These are phyloP conservation scores for Diaporthe ampelina DNA, from an alignment of 2,329 filamentous ascomycete genomes.

Conservation along the genomic window DNA sequence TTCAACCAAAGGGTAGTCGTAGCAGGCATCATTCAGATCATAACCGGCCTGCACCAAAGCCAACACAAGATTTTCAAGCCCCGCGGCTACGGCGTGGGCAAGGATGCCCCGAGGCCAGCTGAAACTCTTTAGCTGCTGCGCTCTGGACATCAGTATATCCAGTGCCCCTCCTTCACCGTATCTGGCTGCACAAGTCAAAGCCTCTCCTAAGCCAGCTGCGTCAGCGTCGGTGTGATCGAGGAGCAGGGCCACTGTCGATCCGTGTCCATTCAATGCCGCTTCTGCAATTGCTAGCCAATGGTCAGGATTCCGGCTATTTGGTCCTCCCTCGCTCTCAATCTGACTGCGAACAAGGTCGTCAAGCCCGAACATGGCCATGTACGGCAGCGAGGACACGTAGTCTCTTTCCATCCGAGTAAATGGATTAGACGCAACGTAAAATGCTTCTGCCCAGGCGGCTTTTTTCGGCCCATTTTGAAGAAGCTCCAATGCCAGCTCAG, in stretches of 20 bases:
- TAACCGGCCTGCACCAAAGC: neutral
- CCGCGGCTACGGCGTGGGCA: neutral
- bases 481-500: neutral
- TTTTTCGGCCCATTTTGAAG: neutral
- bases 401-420: neutral
- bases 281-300: conserved; percentile 4
- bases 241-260: neutral
- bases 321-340: neutral
- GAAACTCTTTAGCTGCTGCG: neutral
- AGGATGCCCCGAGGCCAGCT: neutral
- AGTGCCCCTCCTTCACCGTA: neutral
- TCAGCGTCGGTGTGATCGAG: neutral
- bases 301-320: neutral
- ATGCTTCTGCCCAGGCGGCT: neutral
- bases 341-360: neutral
- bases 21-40: neutral
- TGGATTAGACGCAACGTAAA: conserved; percentile 1
- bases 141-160: neutral
- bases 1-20: no score
- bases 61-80: neutral
- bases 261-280: conserved; percentile 5
- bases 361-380: conserved; percentile 23
- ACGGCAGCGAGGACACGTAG: conserved; percentile 1
- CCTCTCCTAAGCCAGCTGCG: neutral
- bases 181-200: neutral